Evolutionary conservation across 441 rosid genomes (phyloP).

Genomic region (Lepidium campestre): DNA sequence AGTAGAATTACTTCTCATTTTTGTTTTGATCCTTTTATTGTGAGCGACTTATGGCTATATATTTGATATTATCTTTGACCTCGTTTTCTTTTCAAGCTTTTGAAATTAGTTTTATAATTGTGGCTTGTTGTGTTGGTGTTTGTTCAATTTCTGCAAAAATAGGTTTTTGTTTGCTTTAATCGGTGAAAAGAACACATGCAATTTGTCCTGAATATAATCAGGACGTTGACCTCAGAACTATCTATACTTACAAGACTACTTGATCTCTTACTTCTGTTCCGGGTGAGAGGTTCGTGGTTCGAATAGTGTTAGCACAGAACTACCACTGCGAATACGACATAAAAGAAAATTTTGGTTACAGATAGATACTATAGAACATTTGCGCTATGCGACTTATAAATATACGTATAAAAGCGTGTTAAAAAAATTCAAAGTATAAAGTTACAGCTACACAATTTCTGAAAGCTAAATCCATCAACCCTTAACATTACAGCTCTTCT

Average conservation of each 20-base stretch:
- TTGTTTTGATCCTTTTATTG: constrained; percentile 2
- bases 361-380: too few relatives aligned
- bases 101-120: background rate
- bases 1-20: constrained; percentile 8
- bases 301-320: background rate
- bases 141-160: background rate
- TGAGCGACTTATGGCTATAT: constrained; percentile 5
- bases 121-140: background rate
- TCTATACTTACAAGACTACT: background rate
- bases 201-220: background rate
- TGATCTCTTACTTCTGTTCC: too few relatives aligned
- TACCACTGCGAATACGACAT: too few relatives aligned
- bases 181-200: background rate
- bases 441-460: background rate
- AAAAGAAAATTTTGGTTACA: too few relatives aligned
- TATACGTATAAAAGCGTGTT: too few relatives aligned
- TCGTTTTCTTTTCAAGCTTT: background rate
- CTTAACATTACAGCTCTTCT: background rate
- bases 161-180: background rate
- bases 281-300: too few relatives aligned
- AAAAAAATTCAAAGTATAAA: too few relatives aligned
- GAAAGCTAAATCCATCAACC: background rate
- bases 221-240: background rate
- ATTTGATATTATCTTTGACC: constrained; percentile 8
- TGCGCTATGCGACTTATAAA: too few relatives aligned